phyloP scores from a whole-genome alignment of 129 eudicot species.

The sunflower (Helianthus annuus) region HanXRQr2.0-SUNRISE NC_035442.2:173180553-173181052 shows the following conservation, averaged over 20 bases:
- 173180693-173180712: too few relatives aligned
- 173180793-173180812: conserved; percentile 55
- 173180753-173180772: too few relatives aligned
- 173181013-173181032: conserved; percentile 49
- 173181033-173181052: conserved; percentile 59
- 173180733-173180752: too few relatives aligned
- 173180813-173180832: conserved; percentile 56
- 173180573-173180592: too few relatives aligned
- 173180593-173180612: too few relatives aligned
- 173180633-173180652: too few relatives aligned
- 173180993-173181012: conserved; percentile 59
- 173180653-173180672: too few relatives aligned
- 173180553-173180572: too few relatives aligned
- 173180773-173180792: conserved; percentile 50
- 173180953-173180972: conserved; percentile 71
- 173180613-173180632: too few relatives aligned
- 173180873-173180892: conserved; percentile 50
- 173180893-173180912: neutral
- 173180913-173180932: neutral
- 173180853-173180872: conserved; percentile 55
- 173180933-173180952: neutral
- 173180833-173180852: conserved; percentile 51
- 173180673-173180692: too few relatives aligned
- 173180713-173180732: too few relatives aligned
- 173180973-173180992: conserved; percentile 65